Conservation (phyloP, 768 basidiomycete genomes). For the Kwoniella dejecticola region DNA sequence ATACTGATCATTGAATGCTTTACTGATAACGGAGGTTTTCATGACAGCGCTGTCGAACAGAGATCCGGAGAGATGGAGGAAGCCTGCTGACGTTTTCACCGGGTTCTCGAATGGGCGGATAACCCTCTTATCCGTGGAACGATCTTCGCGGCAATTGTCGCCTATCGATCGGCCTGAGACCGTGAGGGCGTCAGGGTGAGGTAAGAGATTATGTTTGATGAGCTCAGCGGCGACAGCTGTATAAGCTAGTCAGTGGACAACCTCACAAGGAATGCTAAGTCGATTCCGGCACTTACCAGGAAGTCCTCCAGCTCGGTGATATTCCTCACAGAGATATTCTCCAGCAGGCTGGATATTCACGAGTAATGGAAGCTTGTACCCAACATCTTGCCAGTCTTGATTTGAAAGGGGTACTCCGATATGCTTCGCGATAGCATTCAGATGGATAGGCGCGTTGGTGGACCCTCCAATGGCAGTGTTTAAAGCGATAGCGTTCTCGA, state of each 20-base stretch:
- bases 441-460: constrained; percentile 49
- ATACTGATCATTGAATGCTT: constrained; percentile 48
- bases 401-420: constrained; percentile 40
- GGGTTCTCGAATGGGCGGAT: constrained; percentile 48
- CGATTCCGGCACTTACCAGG: constrained; percentile 31
- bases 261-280: background rate
- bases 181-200: constrained; percentile 43
- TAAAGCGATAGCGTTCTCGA: constrained; percentile 48
- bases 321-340: constrained; percentile 49
- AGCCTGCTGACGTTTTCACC: constrained; percentile 46
- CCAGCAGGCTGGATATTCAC: constrained; percentile 48
- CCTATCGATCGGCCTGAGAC: constrained; percentile 44
- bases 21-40: constrained; percentile 52
- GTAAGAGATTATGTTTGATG: constrained; percentile 32
- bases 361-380: constrained; percentile 43
- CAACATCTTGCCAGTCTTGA: constrained; percentile 46
- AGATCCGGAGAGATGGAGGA: constrained; percentile 48
- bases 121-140: constrained; percentile 44
- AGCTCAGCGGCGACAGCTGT: constrained; percentile 48
- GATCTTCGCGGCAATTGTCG: constrained; percentile 47
- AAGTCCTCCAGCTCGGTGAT: constrained; percentile 48
- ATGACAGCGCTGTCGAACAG: constrained; percentile 54
- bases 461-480: constrained; percentile 50
- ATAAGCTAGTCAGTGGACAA: background rate
- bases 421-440: constrained; percentile 51